These are phyloP conservation scores for Pseudevernia furfuracea DNA, from an alignment of 495 filamentous ascomycete species.

Conservation along the genomic window DNA sequence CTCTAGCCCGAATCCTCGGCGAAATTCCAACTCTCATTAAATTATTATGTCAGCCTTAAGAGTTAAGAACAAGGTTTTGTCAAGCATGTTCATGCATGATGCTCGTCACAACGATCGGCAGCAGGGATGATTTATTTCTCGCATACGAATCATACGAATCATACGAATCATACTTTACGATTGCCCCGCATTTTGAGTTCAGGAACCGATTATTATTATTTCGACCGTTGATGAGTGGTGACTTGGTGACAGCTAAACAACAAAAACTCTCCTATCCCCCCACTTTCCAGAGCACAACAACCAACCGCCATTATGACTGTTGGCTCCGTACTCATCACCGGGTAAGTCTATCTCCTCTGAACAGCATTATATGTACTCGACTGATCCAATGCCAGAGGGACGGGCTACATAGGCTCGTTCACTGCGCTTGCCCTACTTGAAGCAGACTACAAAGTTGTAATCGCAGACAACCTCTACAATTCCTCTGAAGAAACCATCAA, in stretches of 20 bases:
- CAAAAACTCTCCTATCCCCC: background rate
- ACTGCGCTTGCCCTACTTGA: conserved; percentile 85
- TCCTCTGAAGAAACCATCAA: conserved; percentile 81
- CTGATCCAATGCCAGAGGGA: conserved; percentile 57
- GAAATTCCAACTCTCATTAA: no score
- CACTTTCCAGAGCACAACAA: background rate
- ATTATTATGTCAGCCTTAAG: background rate
- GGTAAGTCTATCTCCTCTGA: conserved; percentile 49
- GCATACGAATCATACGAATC: no score
- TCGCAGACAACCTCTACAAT: conserved; percentile 94
- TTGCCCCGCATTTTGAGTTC: conserved; percentile 1
- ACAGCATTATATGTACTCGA: background rate
- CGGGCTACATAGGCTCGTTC: conserved; percentile 98
- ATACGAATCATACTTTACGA: no score
- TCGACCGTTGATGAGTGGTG: background rate
- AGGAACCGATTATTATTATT: conserved; percentile 3
- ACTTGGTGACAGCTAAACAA: background rate
- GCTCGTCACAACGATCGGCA: background rate
- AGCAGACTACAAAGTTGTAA: conserved; percentile 90
- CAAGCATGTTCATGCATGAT: background rate
- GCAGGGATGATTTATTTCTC: background rate
- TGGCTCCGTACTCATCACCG: conserved; percentile 83
- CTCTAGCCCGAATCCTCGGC: no score
- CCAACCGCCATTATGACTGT: conserved; percentile 53
- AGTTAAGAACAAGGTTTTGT: background rate